Percentiles rank a stretch among this genome's conserved stretches.
Evolutionary conservation across 139 green algal species (phyloP).

Genomic region (Picochlorum sp.): DNA sequence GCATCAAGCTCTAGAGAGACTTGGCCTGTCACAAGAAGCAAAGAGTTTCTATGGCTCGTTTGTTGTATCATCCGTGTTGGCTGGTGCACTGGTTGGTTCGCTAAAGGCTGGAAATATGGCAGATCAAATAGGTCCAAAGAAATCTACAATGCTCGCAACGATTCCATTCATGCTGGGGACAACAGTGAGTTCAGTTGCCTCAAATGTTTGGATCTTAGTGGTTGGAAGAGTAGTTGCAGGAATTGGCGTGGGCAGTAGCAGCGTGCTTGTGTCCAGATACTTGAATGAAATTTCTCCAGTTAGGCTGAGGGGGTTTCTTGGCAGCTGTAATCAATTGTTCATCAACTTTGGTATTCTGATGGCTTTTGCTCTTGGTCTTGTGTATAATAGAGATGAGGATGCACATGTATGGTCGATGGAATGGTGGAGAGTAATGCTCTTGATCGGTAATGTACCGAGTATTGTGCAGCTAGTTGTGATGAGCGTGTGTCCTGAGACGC

Average conservation of each 20-base stretch:
- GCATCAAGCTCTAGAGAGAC: slow-evolving; percentile 10
- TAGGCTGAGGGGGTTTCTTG: slow-evolving; percentile 65
- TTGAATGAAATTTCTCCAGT: slow-evolving; percentile 65
- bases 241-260: slow-evolving; percentile 82
- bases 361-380: slow-evolving; percentile 47
- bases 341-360: slow-evolving; percentile 93
- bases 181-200: slow-evolving; percentile 50
- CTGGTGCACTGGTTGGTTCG: slow-evolving; percentile 57
- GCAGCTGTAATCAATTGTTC: slow-evolving; percentile 85
- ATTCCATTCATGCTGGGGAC: slow-evolving; percentile 59
- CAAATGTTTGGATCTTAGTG: slow-evolving; percentile 47
- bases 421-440: slow-evolving; percentile 88
- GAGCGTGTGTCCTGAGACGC: slow-evolving; percentile 66
- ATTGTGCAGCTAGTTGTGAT: slow-evolving; percentile 62
- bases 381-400: slow-evolving; percentile 51
- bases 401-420: slow-evolving; percentile 40
- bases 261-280: slow-evolving; percentile 71
- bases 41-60: slow-evolving; percentile 20
- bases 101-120: slow-evolving; percentile 54
- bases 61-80: slow-evolving; percentile 73
- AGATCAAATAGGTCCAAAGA: slow-evolving; percentile 55
- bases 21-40: slow-evolving; percentile 16
- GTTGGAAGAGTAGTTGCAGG: slow-evolving; percentile 69
- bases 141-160: slow-evolving; percentile 49
- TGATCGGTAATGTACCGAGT: slow-evolving; percentile 50